Evolutionary conservation across 2,329 filamentous ascomycete species (phyloP).

Genomic region (Mycogone perniciosa): DNA sequence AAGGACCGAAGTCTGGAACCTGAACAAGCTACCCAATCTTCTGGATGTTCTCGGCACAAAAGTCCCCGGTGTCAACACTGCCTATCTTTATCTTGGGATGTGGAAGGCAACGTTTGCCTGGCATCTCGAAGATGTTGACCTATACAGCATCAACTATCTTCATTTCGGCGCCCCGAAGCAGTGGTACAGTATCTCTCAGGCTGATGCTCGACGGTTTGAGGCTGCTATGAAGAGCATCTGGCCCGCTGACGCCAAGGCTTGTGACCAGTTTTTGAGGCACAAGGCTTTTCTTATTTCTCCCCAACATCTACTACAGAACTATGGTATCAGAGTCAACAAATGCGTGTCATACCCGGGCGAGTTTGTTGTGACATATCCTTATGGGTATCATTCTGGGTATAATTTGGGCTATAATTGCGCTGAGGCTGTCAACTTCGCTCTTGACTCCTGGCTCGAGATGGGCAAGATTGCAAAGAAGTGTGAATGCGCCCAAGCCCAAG

Average conservation of each 20-base stretch:
- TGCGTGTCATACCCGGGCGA: slow-evolving; percentile 93
- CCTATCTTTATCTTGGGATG: slow-evolving; percentile 97
- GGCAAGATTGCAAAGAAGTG: slow-evolving; percentile 95
- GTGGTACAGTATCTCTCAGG: slow-evolving; percentile 98
- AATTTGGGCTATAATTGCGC: slow-evolving; percentile 98
- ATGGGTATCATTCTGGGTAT: slow-evolving; percentile 96
- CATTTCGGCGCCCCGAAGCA: slow-evolving; percentile 98
- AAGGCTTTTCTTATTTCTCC: slow-evolving; percentile 97
- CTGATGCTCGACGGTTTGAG: slow-evolving; percentile 88
- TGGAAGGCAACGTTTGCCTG: slow-evolving; percentile 99
- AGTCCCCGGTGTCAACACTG: slow-evolving; percentile 95
- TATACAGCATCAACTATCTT: slow-evolving; percentile 99
- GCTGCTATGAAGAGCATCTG: slow-evolving; percentile 92
- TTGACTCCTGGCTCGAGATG: slow-evolving; percentile 91
- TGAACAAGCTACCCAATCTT: slow-evolving; percentile 88
- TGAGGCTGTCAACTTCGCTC: slow-evolving; percentile 96
- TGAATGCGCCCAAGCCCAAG: slow-evolving; percentile 87
- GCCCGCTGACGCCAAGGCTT: slow-evolving; percentile 91
- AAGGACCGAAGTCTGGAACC: slow-evolving; percentile 77
- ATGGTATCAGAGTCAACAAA: slow-evolving; percentile 93
- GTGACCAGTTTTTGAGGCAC: slow-evolving; percentile 91
- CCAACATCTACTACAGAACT: slow-evolving; percentile 76
- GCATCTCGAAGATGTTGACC: slow-evolving; percentile 96
- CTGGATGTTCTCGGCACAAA: slow-evolving; percentile 92
- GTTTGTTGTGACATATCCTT: slow-evolving; percentile 97